phyloP scores from a whole-genome alignment of 495 filamentous ascomycete genomes.

The Trichoderma virens region DNA sequence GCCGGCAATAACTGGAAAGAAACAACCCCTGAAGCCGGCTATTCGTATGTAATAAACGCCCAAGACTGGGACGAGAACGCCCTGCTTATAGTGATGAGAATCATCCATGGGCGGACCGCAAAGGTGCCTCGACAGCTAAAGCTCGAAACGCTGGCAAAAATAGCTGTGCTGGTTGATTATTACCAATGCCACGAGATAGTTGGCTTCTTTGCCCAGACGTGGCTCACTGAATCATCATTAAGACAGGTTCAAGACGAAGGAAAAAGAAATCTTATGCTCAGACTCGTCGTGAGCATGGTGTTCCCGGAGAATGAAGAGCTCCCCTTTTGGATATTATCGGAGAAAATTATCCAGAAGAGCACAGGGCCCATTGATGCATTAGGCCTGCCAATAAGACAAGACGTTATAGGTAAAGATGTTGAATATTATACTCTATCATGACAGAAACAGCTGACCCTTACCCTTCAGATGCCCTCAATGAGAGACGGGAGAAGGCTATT shows the following conservation, averaged over 20 bases:
- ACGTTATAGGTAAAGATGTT: constrained; percentile 2
- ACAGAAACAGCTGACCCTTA: not conserved
- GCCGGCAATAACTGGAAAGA: not conserved
- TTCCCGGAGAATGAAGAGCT: not conserved
- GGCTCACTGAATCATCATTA: constrained; percentile 23
- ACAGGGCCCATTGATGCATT: constrained; percentile 9
- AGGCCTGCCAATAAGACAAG: constrained; percentile 12
- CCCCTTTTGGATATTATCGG: constrained; percentile 4
- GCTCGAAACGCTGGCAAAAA: constrained; percentile 35
- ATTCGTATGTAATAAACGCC: not conserved
- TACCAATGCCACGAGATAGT: constrained; percentile 36
- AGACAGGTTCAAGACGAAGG: constrained; percentile 6
- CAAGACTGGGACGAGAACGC: not conserved
- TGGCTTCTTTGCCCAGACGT: constrained; percentile 25
- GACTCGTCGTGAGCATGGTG: constrained; percentile 14
- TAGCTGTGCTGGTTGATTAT: constrained; percentile 42
- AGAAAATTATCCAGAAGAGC: constrained; percentile 8
- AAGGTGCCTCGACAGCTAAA: constrained; percentile 11
- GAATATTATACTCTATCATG: not conserved
- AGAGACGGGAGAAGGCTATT: no score
- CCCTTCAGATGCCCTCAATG: no score
- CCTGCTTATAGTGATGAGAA: not conserved
- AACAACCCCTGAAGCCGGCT: not conserved
- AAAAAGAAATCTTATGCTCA: constrained; percentile 19
- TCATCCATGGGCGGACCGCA: not conserved